Evolutionary conservation across 2,329 filamentous ascomycete genomes (phyloP).

Genomic region (Diaporthe sp.): DNA sequence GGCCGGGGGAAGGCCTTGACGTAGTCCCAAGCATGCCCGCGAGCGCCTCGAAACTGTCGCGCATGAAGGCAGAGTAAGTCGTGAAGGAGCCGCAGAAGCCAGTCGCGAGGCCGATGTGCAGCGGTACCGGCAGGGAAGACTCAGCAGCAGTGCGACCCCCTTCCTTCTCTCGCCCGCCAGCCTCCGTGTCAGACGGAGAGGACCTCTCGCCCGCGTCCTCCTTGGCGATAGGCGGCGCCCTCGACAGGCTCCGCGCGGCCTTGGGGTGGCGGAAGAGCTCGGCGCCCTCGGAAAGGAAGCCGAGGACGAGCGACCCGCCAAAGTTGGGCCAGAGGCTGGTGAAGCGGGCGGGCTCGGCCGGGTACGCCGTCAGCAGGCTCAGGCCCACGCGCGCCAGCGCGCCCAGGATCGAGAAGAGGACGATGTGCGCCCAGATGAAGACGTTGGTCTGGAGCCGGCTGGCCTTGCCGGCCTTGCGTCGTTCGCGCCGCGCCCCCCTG

Average conservation of each 20-base stretch:
- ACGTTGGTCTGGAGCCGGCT: slow-evolving; percentile 62
- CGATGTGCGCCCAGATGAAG: slow-evolving; percentile 83
- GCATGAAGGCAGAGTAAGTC: slow-evolving; percentile 78
- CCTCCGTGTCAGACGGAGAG: not conserved
- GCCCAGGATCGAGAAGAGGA: slow-evolving; percentile 91
- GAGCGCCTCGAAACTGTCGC: slow-evolving; percentile 75
- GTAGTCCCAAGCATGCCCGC: slow-evolving; percentile 71
- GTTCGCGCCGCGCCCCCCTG: not conserved
- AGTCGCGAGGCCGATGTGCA: slow-evolving; percentile 79
- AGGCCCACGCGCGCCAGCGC: slow-evolving; percentile 87
- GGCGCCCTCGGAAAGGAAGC: slow-evolving; percentile 72
- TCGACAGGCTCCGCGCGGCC: slow-evolving; percentile 1
- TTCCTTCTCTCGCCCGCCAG: not conserved
- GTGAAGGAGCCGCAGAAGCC: slow-evolving; percentile 82
- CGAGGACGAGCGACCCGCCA: slow-evolving; percentile 83
- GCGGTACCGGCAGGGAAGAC: slow-evolving; percentile 64
- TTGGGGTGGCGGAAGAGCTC: slow-evolving; percentile 58
- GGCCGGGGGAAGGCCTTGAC: slow-evolving; percentile 57
- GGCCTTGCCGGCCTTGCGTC: not conserved
- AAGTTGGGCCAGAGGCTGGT: slow-evolving; percentile 90
- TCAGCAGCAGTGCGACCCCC: not conserved
- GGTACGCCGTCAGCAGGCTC: slow-evolving; percentile 83
- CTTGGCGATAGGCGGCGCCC: not conserved
- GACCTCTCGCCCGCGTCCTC: not conserved
- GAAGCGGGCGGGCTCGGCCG: slow-evolving; percentile 80